Conservation (phyloP, 768 basidiomycete species). For the Tremella fuciformis region DNA sequence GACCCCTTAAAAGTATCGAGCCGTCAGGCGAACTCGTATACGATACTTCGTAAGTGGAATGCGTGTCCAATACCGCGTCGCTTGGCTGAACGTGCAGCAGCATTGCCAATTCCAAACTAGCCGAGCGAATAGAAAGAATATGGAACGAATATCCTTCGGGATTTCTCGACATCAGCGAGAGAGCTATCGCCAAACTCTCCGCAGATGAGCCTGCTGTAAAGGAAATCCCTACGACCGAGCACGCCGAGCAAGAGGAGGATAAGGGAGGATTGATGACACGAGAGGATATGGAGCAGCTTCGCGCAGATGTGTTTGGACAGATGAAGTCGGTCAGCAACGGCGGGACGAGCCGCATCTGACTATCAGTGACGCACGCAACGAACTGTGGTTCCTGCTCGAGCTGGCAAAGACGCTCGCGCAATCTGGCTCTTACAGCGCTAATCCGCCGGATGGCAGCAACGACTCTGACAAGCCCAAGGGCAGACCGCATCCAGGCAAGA, state of each 20-base stretch:
- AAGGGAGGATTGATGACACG: slow-evolving; percentile 24
- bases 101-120: slow-evolving; percentile 24
- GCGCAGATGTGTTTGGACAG: slow-evolving; percentile 30
- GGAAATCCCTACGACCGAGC: slow-evolving; percentile 7
- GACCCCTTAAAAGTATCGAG: slow-evolving; percentile 23
- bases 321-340: slow-evolving; percentile 31
- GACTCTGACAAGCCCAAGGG: slow-evolving; percentile 8
- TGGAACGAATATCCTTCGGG: slow-evolving; percentile 46
- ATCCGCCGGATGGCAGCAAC: slow-evolving; percentile 17
- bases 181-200: slow-evolving; percentile 9
- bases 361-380: slow-evolving; percentile 40
- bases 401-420: slow-evolving; percentile 38
- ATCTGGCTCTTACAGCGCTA: slow-evolving; percentile 25
- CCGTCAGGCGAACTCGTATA: slow-evolving; percentile 22
- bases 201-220: slow-evolving; percentile 18
- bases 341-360: background rate
- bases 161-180: slow-evolving; percentile 35
- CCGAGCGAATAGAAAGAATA: slow-evolving; percentile 32
- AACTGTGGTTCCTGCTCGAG: slow-evolving; percentile 45
- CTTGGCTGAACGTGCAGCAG: background rate
- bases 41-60: slow-evolving; percentile 23
- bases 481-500: slow-evolving; percentile 15
- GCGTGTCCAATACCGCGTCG: background rate
- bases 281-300: slow-evolving; percentile 37
- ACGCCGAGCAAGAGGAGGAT: slow-evolving; percentile 9